Base-by-base conservation (phyloP, 257 asterid genomes). In the Lycium ferocissimum region DNA sequence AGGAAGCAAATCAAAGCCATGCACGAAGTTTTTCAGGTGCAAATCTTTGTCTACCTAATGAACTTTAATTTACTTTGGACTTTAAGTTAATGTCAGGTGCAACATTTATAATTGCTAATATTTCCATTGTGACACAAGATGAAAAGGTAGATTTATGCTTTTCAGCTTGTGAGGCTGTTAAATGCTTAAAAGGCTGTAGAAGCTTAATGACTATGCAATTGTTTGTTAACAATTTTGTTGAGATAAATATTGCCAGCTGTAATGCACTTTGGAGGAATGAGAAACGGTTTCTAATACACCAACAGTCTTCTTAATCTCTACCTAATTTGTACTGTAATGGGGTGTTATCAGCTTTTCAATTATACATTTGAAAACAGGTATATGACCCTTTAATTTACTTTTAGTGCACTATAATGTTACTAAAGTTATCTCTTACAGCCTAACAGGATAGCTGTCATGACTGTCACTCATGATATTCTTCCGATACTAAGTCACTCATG, bases 21-120 rank as follows among this genome's bases (percentile, higher is more conserved):
- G 99, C 97, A 95, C 97, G 94, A 95, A 95, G 97, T 94, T 92
- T 93, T 95, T 93, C 99, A 95, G 99, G 99, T 95, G 93, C 91
- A 89, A 89, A 91, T 95, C 97, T 93, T 90, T 86, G 91, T 92
- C 89, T 89, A 87, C 90, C 89, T 84, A 91, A 94, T 89, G 59
- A 78, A 53, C 47, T 78, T 78, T 85, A 47, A 84, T 78, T 76
- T 65, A 73, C 17, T 73, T 56, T 33, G n/a, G 54, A 63, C 49
- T 53, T 63, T 80, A 71, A 56, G 20, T 20, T 33, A 20, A n/a
- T 56, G 80, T 79, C 69, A 12, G 85, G 87, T 71, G 79, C 61
- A 63, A 80, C 82, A 85, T 84, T 84, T 72, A 79, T 73, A 83
- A 85, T 83, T 66, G 63, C 63, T 80, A 79, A 56, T 26, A 67